Conservation (phyloP, 208 protist species). For the Leishmania arabica region DNA sequence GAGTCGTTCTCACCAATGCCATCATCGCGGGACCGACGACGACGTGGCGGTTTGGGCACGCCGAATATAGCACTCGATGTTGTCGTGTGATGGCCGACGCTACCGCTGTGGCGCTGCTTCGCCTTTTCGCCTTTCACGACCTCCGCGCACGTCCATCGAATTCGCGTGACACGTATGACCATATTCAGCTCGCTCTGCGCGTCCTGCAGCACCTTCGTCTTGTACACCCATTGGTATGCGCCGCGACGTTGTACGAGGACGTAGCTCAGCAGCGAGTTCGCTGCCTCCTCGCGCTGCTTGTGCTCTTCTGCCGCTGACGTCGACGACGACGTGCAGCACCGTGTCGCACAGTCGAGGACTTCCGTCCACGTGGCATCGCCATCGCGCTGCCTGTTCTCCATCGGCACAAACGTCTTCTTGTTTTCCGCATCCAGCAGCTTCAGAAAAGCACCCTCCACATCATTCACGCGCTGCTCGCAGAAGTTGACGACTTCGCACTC, state of each 20-base stretch:
- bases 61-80: not conserved
- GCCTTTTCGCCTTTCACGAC: not conserved
- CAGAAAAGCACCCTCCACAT: conserved; percentile 82
- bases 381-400: conserved; percentile 3
- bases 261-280: conserved; percentile 19
- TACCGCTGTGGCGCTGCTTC: not conserved
- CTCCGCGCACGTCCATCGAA: conserved; percentile 45
- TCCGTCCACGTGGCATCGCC: conserved; percentile 25
- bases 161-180: conserved; percentile 61
- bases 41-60: not conserved
- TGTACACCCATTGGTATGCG: conserved; percentile 40
- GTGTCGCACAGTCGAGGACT: conserved; percentile 12
- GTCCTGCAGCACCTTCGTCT: conserved; percentile 48
- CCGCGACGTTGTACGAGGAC: conserved; percentile 46
- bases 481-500: conserved; percentile 83
- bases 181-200: conserved; percentile 73
- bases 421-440: conserved; percentile 67
- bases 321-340: conserved; percentile 5
- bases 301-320: conserved; percentile 10
- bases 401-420: conserved; percentile 13
- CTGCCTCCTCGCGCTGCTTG: conserved; percentile 21
- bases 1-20: not conserved
- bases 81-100: not conserved
- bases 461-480: conserved; percentile 88
- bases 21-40: not conserved